These are phyloP conservation scores for Rhodotorula sp. DNA, from an alignment of 1,284 basidiomycete species.

Conservation along the genomic window DNA sequence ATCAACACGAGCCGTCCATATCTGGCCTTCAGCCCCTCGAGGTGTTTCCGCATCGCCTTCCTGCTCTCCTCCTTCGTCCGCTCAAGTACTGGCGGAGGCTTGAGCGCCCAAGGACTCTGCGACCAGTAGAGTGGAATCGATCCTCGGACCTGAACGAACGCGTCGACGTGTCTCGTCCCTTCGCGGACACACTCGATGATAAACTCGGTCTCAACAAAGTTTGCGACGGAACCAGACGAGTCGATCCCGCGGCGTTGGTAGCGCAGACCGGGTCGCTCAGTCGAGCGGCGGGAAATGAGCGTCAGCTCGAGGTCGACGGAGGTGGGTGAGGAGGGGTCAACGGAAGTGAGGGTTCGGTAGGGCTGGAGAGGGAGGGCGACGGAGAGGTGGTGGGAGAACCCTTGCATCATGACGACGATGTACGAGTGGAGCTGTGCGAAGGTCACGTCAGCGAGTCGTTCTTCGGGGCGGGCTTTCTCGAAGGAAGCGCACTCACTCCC, in stretches of 20 bases:
- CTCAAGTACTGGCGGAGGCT: conserved; percentile 81
- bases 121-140: conserved; percentile 62
- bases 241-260: conserved; percentile 59
- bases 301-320: conserved; percentile 52
- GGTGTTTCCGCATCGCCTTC: conserved; percentile 70
- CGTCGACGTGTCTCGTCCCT: conserved; percentile 70
- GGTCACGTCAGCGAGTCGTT: conserved; percentile 45
- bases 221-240: conserved; percentile 56
- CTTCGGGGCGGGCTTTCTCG: too few relatives aligned
- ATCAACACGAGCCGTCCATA: conserved; percentile 82
- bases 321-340: conserved; percentile 16
- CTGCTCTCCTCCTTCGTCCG: conserved; percentile 70
- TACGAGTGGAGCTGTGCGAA: conserved; percentile 63
- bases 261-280: conserved; percentile 56
- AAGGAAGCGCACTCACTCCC: conserved; percentile 40
- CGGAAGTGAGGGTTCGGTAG: conserved; percentile 5
- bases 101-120: conserved; percentile 61
- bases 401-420: conserved; percentile 84
- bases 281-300: conserved; percentile 55
- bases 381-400: conserved; percentile 70
- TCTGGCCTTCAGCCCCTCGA: conserved; percentile 62
- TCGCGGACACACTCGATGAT: conserved; percentile 63
- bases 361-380: conserved; percentile 60
- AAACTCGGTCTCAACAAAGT: conserved; percentile 60
- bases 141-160: conserved; percentile 83